Evolutionary conservation across 139 green algal species (phyloP).

Genomic region (Desmodesmus armatus): DNA sequence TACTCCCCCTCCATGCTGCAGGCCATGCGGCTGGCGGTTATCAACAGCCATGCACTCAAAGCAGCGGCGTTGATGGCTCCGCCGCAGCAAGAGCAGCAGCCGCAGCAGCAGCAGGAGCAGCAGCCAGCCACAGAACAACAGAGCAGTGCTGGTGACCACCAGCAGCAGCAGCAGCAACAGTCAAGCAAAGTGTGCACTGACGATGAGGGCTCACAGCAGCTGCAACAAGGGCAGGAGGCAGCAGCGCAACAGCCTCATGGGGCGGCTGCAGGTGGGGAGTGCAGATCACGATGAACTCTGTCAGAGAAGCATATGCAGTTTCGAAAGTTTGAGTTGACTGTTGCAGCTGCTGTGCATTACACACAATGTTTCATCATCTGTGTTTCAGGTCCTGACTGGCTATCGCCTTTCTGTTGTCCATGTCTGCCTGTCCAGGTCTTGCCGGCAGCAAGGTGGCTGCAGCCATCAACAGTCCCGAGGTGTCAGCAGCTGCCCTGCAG

Average conservation of each 20-base stretch:
- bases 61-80: slow-evolving; percentile 29
- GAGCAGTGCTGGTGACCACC: background rate
- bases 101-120: slow-evolving; percentile 22
- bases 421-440: background rate
- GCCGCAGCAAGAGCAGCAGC: slow-evolving; percentile 5
- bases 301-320: no score
- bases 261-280: background rate
- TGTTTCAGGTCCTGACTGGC: no score
- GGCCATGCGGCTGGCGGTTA: slow-evolving; percentile 70
- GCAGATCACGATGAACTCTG: background rate
- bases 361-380: no score
- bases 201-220: background rate
- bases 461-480: slow-evolving; percentile 18
- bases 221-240: background rate
- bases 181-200: no score
- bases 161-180: background rate
- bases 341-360: no score
- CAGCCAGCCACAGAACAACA: background rate
- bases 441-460: background rate
- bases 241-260: background rate
- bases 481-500: slow-evolving; percentile 6
- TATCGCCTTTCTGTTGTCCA: no score
- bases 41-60: slow-evolving; percentile 61
- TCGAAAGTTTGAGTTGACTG: no score
- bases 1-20: slow-evolving; percentile 77